phyloP scores from a whole-genome alignment of 2,329 filamentous ascomycete genomes.

The Sporothrix euskadiensis region DNA sequence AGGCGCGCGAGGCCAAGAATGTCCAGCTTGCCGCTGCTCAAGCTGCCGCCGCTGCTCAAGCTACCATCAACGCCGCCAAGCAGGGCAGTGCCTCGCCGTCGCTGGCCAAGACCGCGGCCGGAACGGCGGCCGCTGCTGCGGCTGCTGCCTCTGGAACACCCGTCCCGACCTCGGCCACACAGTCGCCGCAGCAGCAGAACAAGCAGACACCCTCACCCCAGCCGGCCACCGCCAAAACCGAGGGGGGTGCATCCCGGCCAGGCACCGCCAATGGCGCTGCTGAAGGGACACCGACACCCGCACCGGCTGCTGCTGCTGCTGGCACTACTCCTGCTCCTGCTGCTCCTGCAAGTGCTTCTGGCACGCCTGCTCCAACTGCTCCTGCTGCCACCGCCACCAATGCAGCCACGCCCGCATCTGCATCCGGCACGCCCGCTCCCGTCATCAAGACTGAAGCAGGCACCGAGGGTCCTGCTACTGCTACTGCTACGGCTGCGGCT shows the following conservation, averaged over 20 bases:
- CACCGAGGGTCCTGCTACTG: slow-evolving; percentile 25
- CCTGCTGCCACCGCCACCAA: background rate
- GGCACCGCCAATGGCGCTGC: slow-evolving; percentile 22
- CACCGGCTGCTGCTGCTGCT: background rate
- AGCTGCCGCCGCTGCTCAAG: slow-evolving; percentile 27
- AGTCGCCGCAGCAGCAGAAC: slow-evolving; percentile 33
- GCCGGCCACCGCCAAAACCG: slow-evolving; percentile 37
- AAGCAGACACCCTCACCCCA: slow-evolving; percentile 20
- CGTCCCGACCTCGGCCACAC: slow-evolving; percentile 46
- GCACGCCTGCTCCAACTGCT: slow-evolving; percentile 5
- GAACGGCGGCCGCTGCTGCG: background rate
- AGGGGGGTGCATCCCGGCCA: slow-evolving; percentile 36
- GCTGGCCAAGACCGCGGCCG: slow-evolving; percentile 46
- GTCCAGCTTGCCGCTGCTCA: slow-evolving; percentile 43
- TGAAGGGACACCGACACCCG: slow-evolving; percentile 20
- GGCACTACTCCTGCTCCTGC: background rate
- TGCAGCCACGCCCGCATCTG: slow-evolving; percentile 22
- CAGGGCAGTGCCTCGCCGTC: slow-evolving; percentile 48
- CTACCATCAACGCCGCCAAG: slow-evolving; percentile 40
- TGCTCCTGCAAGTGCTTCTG: slow-evolving; percentile 9
- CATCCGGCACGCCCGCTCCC: slow-evolving; percentile 13
- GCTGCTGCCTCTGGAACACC: background rate
- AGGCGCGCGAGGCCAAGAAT: slow-evolving; percentile 66
- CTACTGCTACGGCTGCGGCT: slow-evolving; percentile 10
- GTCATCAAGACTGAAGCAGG: slow-evolving; percentile 25